Evolutionary conservation across 495 filamentous ascomycete species (phyloP), one percentile per base, ranked within the genome.

Genomic region (Astrothelium subdiscretum): DNA sequence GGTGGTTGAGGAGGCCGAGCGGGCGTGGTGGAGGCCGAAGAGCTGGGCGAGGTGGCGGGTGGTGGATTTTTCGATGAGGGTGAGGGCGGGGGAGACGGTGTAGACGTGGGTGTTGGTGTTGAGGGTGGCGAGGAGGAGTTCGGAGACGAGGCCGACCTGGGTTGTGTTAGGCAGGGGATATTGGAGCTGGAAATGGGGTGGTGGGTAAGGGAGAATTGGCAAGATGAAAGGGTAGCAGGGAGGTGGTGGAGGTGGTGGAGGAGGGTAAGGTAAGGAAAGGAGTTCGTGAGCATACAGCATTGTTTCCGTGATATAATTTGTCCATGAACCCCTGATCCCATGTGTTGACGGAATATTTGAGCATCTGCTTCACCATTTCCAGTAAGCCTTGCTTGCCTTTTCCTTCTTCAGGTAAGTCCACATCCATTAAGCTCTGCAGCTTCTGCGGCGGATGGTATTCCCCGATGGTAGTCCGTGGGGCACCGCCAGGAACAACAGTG

Each of bases 241-340:
- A 27, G 2, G 43, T 38, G 20, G 8, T 63, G 31, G 24, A 8
- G 20, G 15, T 13, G 40, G 31, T 13, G 32, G 11, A 12, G 12
- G 35, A 15, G 43, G 18, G 24, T 32, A 32, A 12, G 44, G 5
- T 27, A n/a, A 18, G 40, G 35, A 60, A 29, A 42, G 31, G 27
- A 15, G 11, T 58, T 59, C 2, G 52, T 13, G 3, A 31, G 68
- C 80, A 40, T 66, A 86, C 88, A 18, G 91, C 85, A 73, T 94
- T 91, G 29, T 89, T 94, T 58, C 83, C 86, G 24, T 87, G 86
- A 73, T 96, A 97, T 32, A 96, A 77, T 77, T 96, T 95, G 74
- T 96, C 90, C 71, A 97, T 74, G 75, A 98, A 96, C 8, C 92
- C 94, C 69, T 92, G 90, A 72, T 92, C 87, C 92, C 92, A 97